These are phyloP conservation scores for Aphanomyces invadans DNA, from an alignment of 352 stramenopile species.

Conservation along the genomic window DNA sequence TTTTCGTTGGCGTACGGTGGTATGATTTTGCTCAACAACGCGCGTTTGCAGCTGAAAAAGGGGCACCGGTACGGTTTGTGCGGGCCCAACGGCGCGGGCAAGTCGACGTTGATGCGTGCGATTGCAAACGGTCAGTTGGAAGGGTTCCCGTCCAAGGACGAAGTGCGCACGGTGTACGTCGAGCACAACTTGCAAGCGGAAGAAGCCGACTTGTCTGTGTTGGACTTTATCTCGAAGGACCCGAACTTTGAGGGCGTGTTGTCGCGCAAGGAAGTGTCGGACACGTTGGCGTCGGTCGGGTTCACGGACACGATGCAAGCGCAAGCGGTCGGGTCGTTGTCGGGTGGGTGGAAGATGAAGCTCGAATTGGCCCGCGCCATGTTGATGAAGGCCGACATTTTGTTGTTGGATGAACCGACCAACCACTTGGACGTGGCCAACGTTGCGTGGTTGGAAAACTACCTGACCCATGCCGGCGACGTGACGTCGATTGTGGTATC, in stretches of 20 bases:
- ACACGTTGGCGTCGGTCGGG: conserved; percentile 87
- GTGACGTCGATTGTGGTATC: conserved; percentile 93
- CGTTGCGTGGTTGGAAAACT: conserved; percentile 90
- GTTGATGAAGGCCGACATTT: conserved; percentile 93
- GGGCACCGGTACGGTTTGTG: conserved; percentile 92
- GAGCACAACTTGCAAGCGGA: conserved; percentile 94
- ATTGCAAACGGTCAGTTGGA: conserved; percentile 95
- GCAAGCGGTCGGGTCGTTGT: conserved; percentile 86
- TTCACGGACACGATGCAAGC: conserved; percentile 93
- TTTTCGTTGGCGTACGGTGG: conserved; percentile 96
- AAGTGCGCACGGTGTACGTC: conserved; percentile 95
- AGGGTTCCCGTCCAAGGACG: conserved; percentile 90
- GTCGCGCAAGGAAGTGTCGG: conserved; percentile 79
- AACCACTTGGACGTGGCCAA: conserved; percentile 93
- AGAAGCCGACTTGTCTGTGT: conserved; percentile 72
- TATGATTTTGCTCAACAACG: conserved; percentile 89
- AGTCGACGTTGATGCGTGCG: conserved; percentile 95
- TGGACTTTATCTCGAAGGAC: conserved; percentile 81
- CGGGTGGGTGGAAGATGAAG: conserved; percentile 95
- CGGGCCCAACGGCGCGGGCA: conserved; percentile 88
- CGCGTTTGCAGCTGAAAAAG: conserved; percentile 86
- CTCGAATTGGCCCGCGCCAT: conserved; percentile 91
- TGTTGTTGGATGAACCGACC: conserved; percentile 95
- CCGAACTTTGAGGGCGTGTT: conserved; percentile 87
- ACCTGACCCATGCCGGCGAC: conserved; percentile 76